Evolutionary conservation across 2,329 filamentous ascomycete genomes (phyloP).

Genomic region (Oidium heveae): DNA sequence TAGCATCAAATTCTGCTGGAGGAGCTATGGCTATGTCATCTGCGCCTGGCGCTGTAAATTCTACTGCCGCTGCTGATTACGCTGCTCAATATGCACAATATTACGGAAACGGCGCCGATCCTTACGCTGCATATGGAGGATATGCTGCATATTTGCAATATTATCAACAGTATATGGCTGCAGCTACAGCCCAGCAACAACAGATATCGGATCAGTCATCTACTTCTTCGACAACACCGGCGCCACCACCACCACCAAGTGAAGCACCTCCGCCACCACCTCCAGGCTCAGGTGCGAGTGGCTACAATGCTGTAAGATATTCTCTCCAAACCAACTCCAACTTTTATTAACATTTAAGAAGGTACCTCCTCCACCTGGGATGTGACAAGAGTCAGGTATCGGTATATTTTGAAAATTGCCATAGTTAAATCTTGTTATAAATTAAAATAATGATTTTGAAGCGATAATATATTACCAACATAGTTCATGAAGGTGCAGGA

Average conservation of each 20-base stretch:
- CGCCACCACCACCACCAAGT: slow-evolving; percentile 30
- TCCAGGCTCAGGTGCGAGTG: slow-evolving; percentile 19
- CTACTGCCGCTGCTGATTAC: slow-evolving; percentile 34
- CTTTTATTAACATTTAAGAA: not conserved
- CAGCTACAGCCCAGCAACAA: slow-evolving; percentile 23
- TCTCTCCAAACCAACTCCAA: not conserved
- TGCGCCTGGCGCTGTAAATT: slow-evolving; percentile 19
- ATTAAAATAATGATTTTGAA: no score
- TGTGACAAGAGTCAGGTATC: slow-evolving; percentile 12
- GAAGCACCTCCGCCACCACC: slow-evolving; percentile 32
- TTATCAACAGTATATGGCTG: slow-evolving; percentile 46
- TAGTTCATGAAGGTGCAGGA: no score
- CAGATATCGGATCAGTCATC: slow-evolving; percentile 17
- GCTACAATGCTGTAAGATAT: slow-evolving; percentile 30
- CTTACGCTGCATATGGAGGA: slow-evolving; percentile 76
- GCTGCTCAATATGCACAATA: slow-evolving; percentile 66
- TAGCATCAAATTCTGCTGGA: slow-evolving; percentile 8
- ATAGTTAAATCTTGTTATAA: no score
- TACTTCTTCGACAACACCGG: slow-evolving; percentile 27
- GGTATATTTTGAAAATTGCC: no score
- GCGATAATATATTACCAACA: no score
- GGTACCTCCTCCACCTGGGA: slow-evolving; percentile 22
- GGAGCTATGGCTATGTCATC: slow-evolving; percentile 17
- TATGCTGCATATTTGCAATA: slow-evolving; percentile 53
- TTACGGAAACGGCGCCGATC: slow-evolving; percentile 42